Conservation (phyloP, 2,329 filamentous ascomycete species). For the Furcasterigmium sp. region DNA sequence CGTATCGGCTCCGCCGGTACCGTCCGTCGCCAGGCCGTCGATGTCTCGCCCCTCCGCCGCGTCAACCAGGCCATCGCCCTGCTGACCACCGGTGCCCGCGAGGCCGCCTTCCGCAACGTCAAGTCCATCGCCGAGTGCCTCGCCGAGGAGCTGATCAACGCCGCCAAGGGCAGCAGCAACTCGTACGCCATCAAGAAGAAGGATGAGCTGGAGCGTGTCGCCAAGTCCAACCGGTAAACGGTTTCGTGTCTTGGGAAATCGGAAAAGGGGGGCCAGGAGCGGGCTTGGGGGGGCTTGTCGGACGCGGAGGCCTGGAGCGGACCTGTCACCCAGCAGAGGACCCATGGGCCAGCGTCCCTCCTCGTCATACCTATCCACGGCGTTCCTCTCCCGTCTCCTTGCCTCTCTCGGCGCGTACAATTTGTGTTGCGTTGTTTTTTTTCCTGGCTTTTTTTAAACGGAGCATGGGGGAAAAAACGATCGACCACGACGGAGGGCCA, state of each 20-base stretch:
- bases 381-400: neutral
- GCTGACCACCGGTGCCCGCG: slow-evolving; percentile 96
- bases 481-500: neutral
- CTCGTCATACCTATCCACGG: neutral
- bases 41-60: slow-evolving; percentile 98
- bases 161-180: slow-evolving; percentile 99
- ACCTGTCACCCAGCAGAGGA: too few species aligned
- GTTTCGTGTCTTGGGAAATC: slow-evolving; percentile 26
- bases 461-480: neutral
- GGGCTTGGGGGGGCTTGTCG: neutral
- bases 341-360: neutral
- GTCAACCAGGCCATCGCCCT: slow-evolving; percentile 99
- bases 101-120: slow-evolving; percentile 99
- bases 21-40: slow-evolving; percentile 99
- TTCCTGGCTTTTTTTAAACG: slow-evolving; percentile 1
- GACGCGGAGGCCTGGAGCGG: neutral
- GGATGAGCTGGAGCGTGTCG: slow-evolving; percentile 99
- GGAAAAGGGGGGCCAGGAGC: slow-evolving; percentile 11
- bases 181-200: slow-evolving; percentile 99
- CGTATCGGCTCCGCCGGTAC: slow-evolving; percentile 99
- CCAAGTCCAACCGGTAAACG: slow-evolving; percentile 99
- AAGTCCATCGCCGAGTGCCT: slow-evolving; percentile 99
- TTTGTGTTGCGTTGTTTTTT: slow-evolving; percentile 1
- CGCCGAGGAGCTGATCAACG: slow-evolving; percentile 99
- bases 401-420: neutral